Evolutionary conservation across 1,284 basidiomycete species (phyloP), one percentile per base, ranked within the genome.

Genomic region (Malassezia pachydermatis): DNA sequence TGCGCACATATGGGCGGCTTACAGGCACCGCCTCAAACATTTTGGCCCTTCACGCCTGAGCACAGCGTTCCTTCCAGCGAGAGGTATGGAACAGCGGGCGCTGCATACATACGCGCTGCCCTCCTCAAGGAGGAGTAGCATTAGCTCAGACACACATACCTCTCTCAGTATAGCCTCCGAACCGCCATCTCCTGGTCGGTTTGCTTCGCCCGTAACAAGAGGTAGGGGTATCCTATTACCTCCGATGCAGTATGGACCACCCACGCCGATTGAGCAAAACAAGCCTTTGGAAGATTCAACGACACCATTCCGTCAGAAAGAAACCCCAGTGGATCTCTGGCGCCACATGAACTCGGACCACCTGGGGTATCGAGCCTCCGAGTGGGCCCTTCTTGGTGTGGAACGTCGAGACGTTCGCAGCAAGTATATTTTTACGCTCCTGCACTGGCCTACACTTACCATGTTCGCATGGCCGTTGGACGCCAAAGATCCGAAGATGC

Each of bases 391-490:
- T 29, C 10, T 52, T 5, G 37, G 39, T 10, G 42, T 52, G 27
- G 38, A 47, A 5, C 44, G 50, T 4, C 25, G 34, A 8, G 32
- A 37, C 7, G 23, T 19, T 17, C 25, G 34, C 11, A 14, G 38
- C 20, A 52, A 52, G 23, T 52, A 42, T 29, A 32, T 45, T 10
- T 27, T 52, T 1, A 32, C 44, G 14, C 24, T 52, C 4, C 19
- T 52, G 22, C 40, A 47, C 23, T 40, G 32, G 40, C 50, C 44
- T 9, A 23, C 25, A 4, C 33, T 32, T 28, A 52, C 38, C 9
- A 24, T 52, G 14, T 52, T 42, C 27, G 22, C 50, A 5, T 52
- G 50, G 50, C 50, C 50, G 4, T 22, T 52, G 14, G 44, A 52
- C 27, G 44, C 50, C 6, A 37, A 35, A 5, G 28, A 34, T 14